phyloP scores from a whole-genome alignment of 139 green algal genomes.

The Deuterostichococcus epilithicus region DNA sequence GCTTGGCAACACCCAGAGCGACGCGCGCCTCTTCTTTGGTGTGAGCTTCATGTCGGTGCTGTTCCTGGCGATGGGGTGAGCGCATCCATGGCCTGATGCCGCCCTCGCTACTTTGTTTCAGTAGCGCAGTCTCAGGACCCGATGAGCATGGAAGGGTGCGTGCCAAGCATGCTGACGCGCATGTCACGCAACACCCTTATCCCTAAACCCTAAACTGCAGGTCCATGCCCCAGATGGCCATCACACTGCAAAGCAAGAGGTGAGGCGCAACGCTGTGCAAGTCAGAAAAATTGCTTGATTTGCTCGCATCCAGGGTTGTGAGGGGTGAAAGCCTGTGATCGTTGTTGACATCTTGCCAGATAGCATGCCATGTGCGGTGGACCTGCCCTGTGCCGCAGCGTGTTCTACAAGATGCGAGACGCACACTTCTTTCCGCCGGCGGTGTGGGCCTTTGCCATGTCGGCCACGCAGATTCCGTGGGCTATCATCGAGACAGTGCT shows the following conservation, averaged over 20 bases:
- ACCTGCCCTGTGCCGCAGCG: slow-evolving; percentile 20
- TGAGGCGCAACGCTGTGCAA: no score
- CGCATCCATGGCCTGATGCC: neutral
- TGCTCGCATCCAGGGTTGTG: no score
- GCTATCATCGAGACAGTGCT: slow-evolving; percentile 47
- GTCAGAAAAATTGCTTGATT: no score
- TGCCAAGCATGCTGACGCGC: no score
- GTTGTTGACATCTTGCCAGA: no score
- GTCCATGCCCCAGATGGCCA: slow-evolving; percentile 43
- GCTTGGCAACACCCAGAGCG: slow-evolving; percentile 16
- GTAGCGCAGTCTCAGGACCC: neutral
- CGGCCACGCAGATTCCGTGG: slow-evolving; percentile 45
- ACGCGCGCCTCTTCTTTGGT: slow-evolving; percentile 40
- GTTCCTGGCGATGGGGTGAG: slow-evolving; percentile 41
- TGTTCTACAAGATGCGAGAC: slow-evolving; percentile 84
- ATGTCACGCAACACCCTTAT: no score
- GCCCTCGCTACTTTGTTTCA: neutral
- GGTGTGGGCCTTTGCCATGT: slow-evolving; percentile 35
- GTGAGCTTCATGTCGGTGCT: slow-evolving; percentile 52
- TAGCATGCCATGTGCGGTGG: no score
- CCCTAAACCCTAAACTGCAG: neutral
- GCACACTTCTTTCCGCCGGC: slow-evolving; percentile 62
- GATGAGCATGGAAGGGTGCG: no score
- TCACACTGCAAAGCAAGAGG: slow-evolving; percentile 49
- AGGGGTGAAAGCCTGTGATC: no score